These are phyloP conservation scores for Zymoseptoria brevis DNA, from an alignment of 2,329 filamentous ascomycete genomes.

Conservation along the genomic window DNA sequence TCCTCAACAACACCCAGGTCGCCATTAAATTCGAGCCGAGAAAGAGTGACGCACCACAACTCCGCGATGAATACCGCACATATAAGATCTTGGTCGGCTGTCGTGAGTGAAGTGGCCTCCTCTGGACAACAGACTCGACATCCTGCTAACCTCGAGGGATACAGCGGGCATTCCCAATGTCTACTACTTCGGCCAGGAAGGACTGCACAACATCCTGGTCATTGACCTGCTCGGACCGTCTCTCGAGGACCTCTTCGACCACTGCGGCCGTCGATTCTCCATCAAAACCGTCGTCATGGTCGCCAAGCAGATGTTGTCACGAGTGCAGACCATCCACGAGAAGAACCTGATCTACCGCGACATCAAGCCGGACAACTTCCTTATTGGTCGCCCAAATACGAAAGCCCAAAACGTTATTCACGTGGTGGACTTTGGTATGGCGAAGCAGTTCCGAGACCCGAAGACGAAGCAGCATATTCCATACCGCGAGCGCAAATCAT, in stretches of 20 bases:
- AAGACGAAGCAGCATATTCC: constrained; percentile 99
- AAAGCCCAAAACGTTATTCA: constrained; percentile 98
- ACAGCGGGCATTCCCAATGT: constrained; percentile 97
- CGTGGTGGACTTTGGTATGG: constrained; percentile 98
- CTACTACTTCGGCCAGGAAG: constrained; percentile 98
- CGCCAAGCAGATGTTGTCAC: constrained; percentile 95
- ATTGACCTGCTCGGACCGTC: constrained; percentile 94
- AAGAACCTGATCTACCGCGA: constrained; percentile 99
- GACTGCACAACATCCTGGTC: constrained; percentile 96
- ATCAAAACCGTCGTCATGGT: constrained; percentile 99
- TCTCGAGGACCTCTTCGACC: constrained; percentile 93
- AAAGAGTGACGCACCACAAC: constrained; percentile 95
- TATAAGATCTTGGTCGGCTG: constrained; percentile 99
- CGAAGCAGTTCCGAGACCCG: constrained; percentile 96
- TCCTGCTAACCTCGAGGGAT: constrained; percentile 1
- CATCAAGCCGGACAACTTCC: constrained; percentile 99
- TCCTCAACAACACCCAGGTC: constrained; percentile 97
- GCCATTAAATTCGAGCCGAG: constrained; percentile 99
- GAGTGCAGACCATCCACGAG: constrained; percentile 91
- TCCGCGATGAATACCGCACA: constrained; percentile 96
- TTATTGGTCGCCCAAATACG: constrained; percentile 84
- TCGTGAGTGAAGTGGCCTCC: constrained; percentile 58
- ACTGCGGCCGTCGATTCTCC: constrained; percentile 88
- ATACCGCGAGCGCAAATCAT: constrained; percentile 90
- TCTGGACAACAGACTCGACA: background rate